These are phyloP conservation scores for Phytophthora niederhauseri DNA, from an alignment of 352 stramenopile species.

Conservation along the genomic window DNA sequence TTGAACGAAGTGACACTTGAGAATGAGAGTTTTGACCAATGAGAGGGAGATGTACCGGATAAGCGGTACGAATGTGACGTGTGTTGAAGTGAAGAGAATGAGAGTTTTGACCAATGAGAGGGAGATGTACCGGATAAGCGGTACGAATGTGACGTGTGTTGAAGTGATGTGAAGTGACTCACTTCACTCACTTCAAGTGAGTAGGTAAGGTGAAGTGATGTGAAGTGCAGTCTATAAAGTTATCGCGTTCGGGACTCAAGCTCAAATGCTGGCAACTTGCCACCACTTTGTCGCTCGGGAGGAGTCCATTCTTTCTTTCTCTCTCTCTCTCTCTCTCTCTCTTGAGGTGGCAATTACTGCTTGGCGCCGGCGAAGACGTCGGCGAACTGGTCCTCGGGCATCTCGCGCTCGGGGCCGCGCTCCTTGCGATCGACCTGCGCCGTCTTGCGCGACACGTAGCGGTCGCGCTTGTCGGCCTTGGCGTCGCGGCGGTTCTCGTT, in stretches of 20 bases:
- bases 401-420: conserved; percentile 63
- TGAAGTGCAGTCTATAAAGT: conserved; percentile 28
- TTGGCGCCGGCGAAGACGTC: conserved; percentile 80
- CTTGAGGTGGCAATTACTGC: conserved; percentile 25
- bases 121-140: background rate
- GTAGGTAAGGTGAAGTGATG: background rate
- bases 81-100: background rate
- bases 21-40: conserved; percentile 12
- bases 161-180: background rate
- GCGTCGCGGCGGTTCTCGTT: conserved; percentile 91
- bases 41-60: background rate
- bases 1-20: conserved; percentile 10
- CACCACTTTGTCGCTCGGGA: background rate
- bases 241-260: conserved; percentile 7
- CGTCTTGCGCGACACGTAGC: conserved; percentile 93
- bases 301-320: background rate
- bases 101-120: conserved; percentile 11
- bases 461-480: conserved; percentile 94
- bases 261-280: background rate
- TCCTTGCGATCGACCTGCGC: conserved; percentile 83
- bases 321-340: background rate
- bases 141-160: conserved; percentile 1
- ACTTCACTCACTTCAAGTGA: too few species aligned
- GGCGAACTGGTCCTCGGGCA: conserved; percentile 85
- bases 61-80: background rate